A percentile compares a stretch with the other conserved stretches of the same genome.
Conservation (phyloP, 129 eudicot species). For the Daucus carota region DH1_v3.0 NC_030383.2:36322501-36323000, state of each 20-base stretch:
- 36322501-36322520: too few species aligned
- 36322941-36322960: not conserved
- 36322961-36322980: slow-evolving; percentile 35
- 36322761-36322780: not conserved
- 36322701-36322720: not conserved
- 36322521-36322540: too few species aligned
- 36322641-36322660: not conserved
- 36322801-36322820: too few species aligned
- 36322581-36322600: not conserved
- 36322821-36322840: not conserved
- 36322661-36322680: not conserved
- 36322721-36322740: not conserved
- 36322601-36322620: too few species aligned
- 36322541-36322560: not conserved
- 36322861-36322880: not conserved
- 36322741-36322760: not conserved
- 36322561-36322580: not conserved
- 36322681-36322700: too few species aligned
- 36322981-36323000: slow-evolving; percentile 73
- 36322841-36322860: not conserved
- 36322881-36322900: too few species aligned
- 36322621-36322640: not conserved
- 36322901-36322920: not conserved
- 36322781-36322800: not conserved
- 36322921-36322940: not conserved